A percentile compares a stretch with the other conserved stretches of the same genome.
Conservation (phyloP, 2,329 filamentous ascomycete species). For the Clonostachys chloroleuca region DNA sequence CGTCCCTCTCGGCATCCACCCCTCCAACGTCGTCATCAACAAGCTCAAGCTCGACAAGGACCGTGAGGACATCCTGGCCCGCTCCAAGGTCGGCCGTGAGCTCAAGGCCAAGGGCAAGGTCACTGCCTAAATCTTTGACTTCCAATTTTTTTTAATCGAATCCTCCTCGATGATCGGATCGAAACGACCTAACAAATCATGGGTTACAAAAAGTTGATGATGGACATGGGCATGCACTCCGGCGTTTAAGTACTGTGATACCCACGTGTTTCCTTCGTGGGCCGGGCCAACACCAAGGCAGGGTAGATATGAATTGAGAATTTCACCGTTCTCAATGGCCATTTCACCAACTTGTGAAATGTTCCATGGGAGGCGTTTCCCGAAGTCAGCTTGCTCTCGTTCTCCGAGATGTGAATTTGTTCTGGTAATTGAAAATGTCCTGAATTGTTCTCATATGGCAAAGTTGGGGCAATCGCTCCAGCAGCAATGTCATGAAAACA, state of each 20-base stretch:
- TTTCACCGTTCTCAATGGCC: slow-evolving; percentile 60
- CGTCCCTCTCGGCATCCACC: slow-evolving; percentile 90
- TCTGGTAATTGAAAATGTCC: not conserved
- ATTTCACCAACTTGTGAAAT: slow-evolving; percentile 66
- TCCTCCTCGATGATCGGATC: slow-evolving; percentile 6
- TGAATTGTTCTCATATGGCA: not conserved
- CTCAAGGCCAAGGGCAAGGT: slow-evolving; percentile 67
- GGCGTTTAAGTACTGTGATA: not conserved
- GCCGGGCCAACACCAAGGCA: slow-evolving; percentile 12
- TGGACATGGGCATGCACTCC: not conserved
- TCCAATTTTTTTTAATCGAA: no score
- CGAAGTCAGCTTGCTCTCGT: slow-evolving; percentile 42
- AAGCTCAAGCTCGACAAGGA: slow-evolving; percentile 99
- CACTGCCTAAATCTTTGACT: slow-evolving; percentile 39
- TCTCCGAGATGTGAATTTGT: not conserved
- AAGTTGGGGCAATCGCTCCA: not conserved
- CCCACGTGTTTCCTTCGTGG: not conserved
- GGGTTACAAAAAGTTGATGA: slow-evolving; percentile 1
- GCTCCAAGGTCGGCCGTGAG: slow-evolving; percentile 78
- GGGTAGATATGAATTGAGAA: slow-evolving; percentile 29
- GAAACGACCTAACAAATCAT: slow-evolving; percentile 3
- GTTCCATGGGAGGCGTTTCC: slow-evolving; percentile 73
- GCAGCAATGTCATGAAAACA: not conserved
- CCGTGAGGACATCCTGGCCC: slow-evolving; percentile 82
- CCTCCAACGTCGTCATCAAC: slow-evolving; percentile 96